phyloP scores from a whole-genome alignment of 495 filamentous ascomycete species.

The Xylaria scruposa region DNA sequence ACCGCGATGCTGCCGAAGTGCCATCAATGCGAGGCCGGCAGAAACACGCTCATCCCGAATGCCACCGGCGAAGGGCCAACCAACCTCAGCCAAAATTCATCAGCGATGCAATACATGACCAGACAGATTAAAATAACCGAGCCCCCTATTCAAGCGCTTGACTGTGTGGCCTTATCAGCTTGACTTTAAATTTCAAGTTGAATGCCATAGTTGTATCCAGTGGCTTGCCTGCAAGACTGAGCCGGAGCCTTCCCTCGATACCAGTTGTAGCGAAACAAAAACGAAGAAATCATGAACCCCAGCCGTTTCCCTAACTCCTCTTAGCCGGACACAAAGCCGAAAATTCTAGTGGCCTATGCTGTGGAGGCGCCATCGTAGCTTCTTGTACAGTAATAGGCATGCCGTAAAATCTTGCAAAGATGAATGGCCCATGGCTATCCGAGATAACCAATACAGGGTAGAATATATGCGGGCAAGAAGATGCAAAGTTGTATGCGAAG shows the following conservation, averaged over 20 bases:
- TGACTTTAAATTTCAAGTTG: neutral
- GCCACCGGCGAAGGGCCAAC: neutral
- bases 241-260: constrained; percentile 1
- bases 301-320: constrained; percentile 38
- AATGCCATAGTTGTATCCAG: constrained; percentile 24
- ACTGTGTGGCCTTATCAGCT: neutral
- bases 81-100: constrained; percentile 17
- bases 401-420: constrained; percentile 39
- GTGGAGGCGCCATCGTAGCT: constrained; percentile 41
- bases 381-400: constrained; percentile 48
- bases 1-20: neutral
- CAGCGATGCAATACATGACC: constrained; percentile 13
- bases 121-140: constrained; percentile 9
- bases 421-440: constrained; percentile 36
- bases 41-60: constrained; percentile 3
- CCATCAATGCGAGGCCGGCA: neutral
- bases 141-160: constrained; percentile 16
- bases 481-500: constrained; percentile 24
- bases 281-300: constrained; percentile 30
- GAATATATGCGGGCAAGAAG: constrained; percentile 27
- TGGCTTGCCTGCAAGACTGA: constrained; percentile 12
- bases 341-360: constrained; percentile 37
- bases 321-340: constrained; percentile 34
- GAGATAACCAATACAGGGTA: constrained; percentile 33
- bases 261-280: constrained; percentile 11